Base-by-base conservation (phyloP, 768 basidiomycete genomes). In the Polyporus arcularius region DNA sequence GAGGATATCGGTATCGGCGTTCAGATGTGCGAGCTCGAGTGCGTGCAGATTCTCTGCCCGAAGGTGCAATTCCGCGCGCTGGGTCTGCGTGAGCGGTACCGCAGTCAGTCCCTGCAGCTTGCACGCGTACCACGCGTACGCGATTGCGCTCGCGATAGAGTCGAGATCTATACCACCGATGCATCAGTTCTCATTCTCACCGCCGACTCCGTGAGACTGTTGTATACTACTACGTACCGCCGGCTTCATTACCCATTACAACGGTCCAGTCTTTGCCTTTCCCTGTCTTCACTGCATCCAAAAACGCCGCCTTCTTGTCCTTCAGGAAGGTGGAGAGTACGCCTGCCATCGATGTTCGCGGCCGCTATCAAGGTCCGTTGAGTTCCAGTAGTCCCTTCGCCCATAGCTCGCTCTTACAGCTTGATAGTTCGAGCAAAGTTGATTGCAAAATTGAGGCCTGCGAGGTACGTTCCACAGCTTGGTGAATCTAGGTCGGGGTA, bases 231-330 rank as follows among this genome's bases (percentile, higher is more conserved):
- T 28, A 68, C 76, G 59, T 71, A 96, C 96, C 96, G 69, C 96
- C 96, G 14, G 96, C 94, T 74, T 98, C 96, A 72, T 99, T 99
- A 0, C 96, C 96, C 87, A 95, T 92, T 0, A 87, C 89, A 5
- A 97, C 79, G 0, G 85, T 89, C 96, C 95, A 98, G 49, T 85
- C 82, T 6, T 71, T 65, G 0, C 78, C 81, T 42, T 80, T 79
- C 1, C 77, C 77, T 1, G 74, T 74, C 28, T 76, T 70, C 16
- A 87, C 67, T 51, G 87, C 89, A 16, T 67, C 70, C 21, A 95
- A 73, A 68, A 91, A 97, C 28, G 71, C 74, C 28, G 75, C 69
- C 71, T 90, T 92, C 58, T 41, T 64, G 4, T 51, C 38, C 21
- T 46, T 32, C 7, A 67, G 42, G 54, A 69, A 70, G 3, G 30